These are phyloP conservation scores for Alnus rubra DNA, from an alignment of 306 rosid genomes.

Conservation along the genomic window DNA sequence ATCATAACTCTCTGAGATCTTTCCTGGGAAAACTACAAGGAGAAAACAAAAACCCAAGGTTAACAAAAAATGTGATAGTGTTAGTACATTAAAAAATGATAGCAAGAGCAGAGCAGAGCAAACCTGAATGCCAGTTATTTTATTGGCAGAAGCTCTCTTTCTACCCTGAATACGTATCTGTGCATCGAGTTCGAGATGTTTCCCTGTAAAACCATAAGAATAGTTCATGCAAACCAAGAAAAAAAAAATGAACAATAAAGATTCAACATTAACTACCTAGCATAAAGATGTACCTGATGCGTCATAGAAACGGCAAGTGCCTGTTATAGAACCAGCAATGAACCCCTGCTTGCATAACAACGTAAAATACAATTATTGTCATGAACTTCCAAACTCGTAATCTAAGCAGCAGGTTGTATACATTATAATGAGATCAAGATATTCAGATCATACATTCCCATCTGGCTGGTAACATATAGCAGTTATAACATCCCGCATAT, in stretches of 20 bases:
- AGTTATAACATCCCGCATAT: conserved; percentile 67
- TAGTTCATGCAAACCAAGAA: conserved; percentile 31
- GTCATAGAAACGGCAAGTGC: conserved; percentile 67
- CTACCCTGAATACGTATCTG: conserved; percentile 50
- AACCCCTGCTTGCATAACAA: conserved; percentile 62
- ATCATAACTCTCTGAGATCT: conserved; percentile 59
- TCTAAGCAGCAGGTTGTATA: neutral
- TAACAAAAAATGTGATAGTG: conserved; percentile 9
- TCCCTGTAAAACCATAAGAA: conserved; percentile 45
- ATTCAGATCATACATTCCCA: conserved; percentile 60
- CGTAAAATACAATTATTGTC: conserved; percentile 18
- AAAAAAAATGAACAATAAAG: neutral
- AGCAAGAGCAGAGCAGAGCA: conserved; percentile 22
- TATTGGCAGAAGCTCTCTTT: conserved; percentile 64
- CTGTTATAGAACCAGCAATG: conserved; percentile 68
- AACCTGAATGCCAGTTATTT: conserved; percentile 93
- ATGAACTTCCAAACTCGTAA: neutral
- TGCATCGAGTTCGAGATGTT: conserved; percentile 51
- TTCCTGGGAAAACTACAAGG: conserved; percentile 66
- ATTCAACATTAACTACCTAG: neutral
- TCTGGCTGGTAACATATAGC: conserved; percentile 78
- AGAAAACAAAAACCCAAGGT: conserved; percentile 12
- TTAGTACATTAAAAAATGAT: neutral
- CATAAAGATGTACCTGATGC: conserved; percentile 61
- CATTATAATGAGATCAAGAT: conserved; percentile 10